These are phyloP conservation scores for Neostapfia colusana DNA, from an alignment of 176 grass and related monocot species.

Conservation along the genomic window DNA sequence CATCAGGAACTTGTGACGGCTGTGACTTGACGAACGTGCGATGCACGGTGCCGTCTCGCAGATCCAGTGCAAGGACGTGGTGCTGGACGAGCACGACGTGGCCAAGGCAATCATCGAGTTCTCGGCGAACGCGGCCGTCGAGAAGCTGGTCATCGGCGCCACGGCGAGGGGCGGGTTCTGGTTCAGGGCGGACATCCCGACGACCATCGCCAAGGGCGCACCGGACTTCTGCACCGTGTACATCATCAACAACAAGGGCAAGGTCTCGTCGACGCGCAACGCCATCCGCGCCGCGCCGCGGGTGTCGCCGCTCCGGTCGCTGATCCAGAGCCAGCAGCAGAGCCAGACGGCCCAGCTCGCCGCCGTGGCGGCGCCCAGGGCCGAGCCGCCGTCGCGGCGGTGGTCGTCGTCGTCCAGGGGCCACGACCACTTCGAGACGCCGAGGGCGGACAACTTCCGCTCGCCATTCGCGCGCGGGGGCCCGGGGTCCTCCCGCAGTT, in stretches of 20 bases:
- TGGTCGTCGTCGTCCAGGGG: conserved; percentile 44
- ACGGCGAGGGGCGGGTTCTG: conserved; percentile 60
- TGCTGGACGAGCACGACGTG: conserved; percentile 78
- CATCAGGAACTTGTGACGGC: too few species aligned
- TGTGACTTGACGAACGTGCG: too few species aligned
- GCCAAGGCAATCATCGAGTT: conserved; percentile 73
- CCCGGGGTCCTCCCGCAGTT: conserved; percentile 32
- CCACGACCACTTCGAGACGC: conserved; percentile 33
- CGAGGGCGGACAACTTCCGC: conserved; percentile 44
- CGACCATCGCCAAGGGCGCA: conserved; percentile 62
- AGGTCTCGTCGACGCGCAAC: conserved; percentile 52
- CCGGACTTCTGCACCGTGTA: conserved; percentile 86
- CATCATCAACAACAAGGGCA: conserved; percentile 68
- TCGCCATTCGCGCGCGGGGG: conserved; percentile 66
- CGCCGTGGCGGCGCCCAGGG: neutral
- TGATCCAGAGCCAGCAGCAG: conserved; percentile 30
- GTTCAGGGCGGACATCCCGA: conserved; percentile 76
- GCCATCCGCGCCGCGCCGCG: conserved; percentile 59
- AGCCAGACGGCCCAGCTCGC: neutral
- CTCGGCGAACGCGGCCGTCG: conserved; percentile 47
- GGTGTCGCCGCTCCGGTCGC: conserved; percentile 60
- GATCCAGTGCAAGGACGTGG: conserved; percentile 76
- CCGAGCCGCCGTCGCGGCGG: conserved; percentile 25
- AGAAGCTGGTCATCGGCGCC: conserved; percentile 76
- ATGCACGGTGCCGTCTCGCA: neutral